A percentile compares a stretch with the other conserved stretches of the same genome.
These are phyloP conservation scores for Emmonsiellopsis sp. DNA, from an alignment of 2,329 filamentous ascomycete species.

Conservation along the genomic window DNA sequence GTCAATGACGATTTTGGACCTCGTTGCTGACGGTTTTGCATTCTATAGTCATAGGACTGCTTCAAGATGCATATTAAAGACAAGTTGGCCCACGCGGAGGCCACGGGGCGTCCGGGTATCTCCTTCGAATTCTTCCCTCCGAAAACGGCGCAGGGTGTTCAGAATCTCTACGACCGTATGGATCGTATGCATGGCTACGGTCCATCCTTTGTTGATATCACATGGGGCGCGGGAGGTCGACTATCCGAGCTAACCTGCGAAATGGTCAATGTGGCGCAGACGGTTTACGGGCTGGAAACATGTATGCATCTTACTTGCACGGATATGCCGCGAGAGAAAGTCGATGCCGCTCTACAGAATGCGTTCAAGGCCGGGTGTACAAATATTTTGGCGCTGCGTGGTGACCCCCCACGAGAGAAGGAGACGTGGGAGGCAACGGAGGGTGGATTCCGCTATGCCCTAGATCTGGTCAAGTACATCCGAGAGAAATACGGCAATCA, in stretches of 20 bases:
- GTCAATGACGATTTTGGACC: background rate
- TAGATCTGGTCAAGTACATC: constrained; percentile 81
- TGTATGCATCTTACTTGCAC: constrained; percentile 99
- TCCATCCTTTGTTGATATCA: constrained; percentile 94
- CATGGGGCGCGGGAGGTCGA: constrained; percentile 91
- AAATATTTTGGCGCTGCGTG: constrained; percentile 88
- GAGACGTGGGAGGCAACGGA: constrained; percentile 88
- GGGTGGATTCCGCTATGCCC: constrained; percentile 81
- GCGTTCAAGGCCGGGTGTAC: constrained; percentile 95
- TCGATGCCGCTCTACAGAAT: constrained; percentile 76
- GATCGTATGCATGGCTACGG: constrained; percentile 95
- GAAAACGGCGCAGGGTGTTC: constrained; percentile 80
- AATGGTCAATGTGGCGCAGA: constrained; percentile 94
- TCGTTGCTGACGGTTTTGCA: constrained; percentile 1
- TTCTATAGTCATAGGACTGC: background rate
- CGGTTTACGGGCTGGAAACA: constrained; percentile 90
- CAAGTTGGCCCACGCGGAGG: constrained; percentile 75
- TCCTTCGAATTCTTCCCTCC: constrained; percentile 99
- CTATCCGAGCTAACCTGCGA: constrained; percentile 89
- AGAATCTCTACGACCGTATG: constrained; percentile 99
- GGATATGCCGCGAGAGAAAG: constrained; percentile 88
- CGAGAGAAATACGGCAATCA: constrained; percentile 70
- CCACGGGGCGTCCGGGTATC: constrained; percentile 74
- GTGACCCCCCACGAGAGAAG: constrained; percentile 86
- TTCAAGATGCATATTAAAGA: constrained; percentile 85